Evolutionary conservation across 2,329 filamentous ascomycete species (phyloP).

Genomic region (Calonectria crousiana): DNA sequence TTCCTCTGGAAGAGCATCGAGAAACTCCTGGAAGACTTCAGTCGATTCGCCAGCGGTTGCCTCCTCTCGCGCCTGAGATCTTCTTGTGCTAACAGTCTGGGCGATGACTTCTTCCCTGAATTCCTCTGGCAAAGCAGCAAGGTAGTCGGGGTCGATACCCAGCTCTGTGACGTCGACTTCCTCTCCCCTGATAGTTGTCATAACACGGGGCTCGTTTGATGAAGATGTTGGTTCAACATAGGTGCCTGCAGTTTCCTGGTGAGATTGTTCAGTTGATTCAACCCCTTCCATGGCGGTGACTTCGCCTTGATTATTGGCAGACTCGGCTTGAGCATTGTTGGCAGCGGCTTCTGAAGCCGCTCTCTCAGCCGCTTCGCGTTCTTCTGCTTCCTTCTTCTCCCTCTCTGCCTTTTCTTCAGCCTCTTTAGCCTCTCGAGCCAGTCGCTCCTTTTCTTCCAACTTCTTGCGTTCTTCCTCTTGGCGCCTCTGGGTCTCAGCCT

Average conservation of each 20-base stretch:
- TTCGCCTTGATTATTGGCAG: slow-evolving; percentile 23
- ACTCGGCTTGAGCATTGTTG: slow-evolving; percentile 28
- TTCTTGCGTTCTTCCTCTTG: slow-evolving; percentile 70
- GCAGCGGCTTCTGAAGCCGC: slow-evolving; percentile 69
- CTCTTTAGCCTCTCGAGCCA: slow-evolving; percentile 77
- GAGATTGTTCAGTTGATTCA: slow-evolving; percentile 63
- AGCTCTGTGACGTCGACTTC: slow-evolving; percentile 94
- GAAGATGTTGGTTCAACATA: slow-evolving; percentile 37
- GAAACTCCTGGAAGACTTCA: slow-evolving; percentile 92
- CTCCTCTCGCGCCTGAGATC: slow-evolving; percentile 79
- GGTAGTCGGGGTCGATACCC: slow-evolving; percentile 93
- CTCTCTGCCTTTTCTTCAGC: slow-evolving; percentile 75
- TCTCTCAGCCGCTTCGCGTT: slow-evolving; percentile 69
- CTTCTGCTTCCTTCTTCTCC: slow-evolving; percentile 79
- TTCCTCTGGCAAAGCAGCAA: slow-evolving; percentile 97
- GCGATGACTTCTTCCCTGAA: slow-evolving; percentile 96
- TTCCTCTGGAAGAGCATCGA: slow-evolving; percentile 91
- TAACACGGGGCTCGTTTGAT: slow-evolving; percentile 67
- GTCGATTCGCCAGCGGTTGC: slow-evolving; percentile 79
- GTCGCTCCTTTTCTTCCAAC: slow-evolving; percentile 74
- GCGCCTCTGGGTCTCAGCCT: slow-evolving; percentile 63
- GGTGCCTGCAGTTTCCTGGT: slow-evolving; percentile 45
- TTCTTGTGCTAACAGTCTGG: slow-evolving; percentile 85
- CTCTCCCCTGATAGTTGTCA: slow-evolving; percentile 86
- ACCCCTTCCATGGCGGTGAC: slow-evolving; percentile 81